Evolutionary conservation across 192 early-diverging fungal species (phyloP).

Genomic region (Globomyces pollinis-pini): DNA sequence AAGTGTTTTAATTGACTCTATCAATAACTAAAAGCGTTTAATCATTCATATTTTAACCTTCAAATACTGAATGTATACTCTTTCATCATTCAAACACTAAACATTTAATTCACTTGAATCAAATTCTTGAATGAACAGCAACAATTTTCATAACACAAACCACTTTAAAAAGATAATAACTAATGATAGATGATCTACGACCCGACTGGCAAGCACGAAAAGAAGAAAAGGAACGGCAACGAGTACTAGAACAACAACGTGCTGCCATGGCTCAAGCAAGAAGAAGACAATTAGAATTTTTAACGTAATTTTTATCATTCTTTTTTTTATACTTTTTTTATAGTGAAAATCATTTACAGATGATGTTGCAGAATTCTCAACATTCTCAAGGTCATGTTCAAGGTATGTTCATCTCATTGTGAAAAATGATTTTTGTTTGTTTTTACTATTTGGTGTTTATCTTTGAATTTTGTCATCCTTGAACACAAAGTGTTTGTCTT

Average conservation of each 20-base stretch:
- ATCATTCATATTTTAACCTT: too few species aligned
- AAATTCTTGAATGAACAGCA: too few species aligned
- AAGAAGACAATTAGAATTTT: conserved; percentile 13
- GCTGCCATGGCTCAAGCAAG: conserved; percentile 21
- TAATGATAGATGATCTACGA: conserved; percentile 54
- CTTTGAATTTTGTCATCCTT: too few species aligned
- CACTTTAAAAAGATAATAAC: not conserved
- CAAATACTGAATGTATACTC: too few species aligned
- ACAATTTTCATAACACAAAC: not conserved
- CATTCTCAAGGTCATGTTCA: conserved; percentile 11
- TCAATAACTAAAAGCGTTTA: too few species aligned
- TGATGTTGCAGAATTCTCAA: not conserved
- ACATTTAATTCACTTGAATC: too few species aligned
- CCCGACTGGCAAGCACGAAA: conserved; percentile 53
- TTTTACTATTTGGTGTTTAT: too few species aligned
- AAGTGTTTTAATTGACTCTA: too few species aligned
- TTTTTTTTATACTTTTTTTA: too few species aligned
- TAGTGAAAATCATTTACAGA: conserved; percentile 5
- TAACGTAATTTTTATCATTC: conserved; percentile 3
- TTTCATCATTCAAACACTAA: too few species aligned
- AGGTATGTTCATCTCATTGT: conserved; percentile 12
- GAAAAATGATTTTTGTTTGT: too few species aligned
- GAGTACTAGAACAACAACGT: conserved; percentile 27
- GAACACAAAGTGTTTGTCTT: too few species aligned
- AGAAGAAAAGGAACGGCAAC: conserved; percentile 4